These are phyloP conservation scores for Stagonosporopsis cucurbitacearum DNA, from an alignment of 2,329 filamentous ascomycete species.

Conservation along the genomic window DNA sequence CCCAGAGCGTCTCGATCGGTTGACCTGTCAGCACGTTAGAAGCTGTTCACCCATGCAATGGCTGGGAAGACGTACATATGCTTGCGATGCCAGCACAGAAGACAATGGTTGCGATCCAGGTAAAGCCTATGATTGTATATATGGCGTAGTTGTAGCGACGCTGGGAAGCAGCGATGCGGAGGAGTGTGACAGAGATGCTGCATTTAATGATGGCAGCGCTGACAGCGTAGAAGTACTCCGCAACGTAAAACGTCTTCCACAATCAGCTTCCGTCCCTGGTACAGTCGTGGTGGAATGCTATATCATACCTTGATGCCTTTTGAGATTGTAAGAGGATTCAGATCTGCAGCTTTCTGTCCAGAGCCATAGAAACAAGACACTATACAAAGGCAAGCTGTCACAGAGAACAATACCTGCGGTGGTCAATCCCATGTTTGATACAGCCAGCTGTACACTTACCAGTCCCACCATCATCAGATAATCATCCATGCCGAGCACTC, in stretches of 20 bases:
- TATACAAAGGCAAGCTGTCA: constrained; percentile 30
- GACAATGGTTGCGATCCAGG: constrained; percentile 23
- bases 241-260: constrained; percentile 25
- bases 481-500: constrained; percentile 24
- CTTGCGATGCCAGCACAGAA: constrained; percentile 30
- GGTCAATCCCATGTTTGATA: constrained; percentile 1
- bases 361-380: constrained; percentile 29
- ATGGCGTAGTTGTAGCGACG: constrained; percentile 19
- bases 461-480: constrained; percentile 27
- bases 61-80: constrained; percentile 21
- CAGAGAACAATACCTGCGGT: constrained; percentile 22
- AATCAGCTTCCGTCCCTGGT: neutral
- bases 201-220: constrained; percentile 30
- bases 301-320: constrained; percentile 24
- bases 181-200: constrained; percentile 29
- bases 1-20: constrained; percentile 31
- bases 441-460: constrained; percentile 14
- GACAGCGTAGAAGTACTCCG: constrained; percentile 31
- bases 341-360: constrained; percentile 20
- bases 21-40: constrained; percentile 15
- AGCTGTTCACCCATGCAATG: neutral
- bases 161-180: constrained; percentile 26
- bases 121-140: constrained; percentile 23
- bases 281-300: neutral
- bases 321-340: constrained; percentile 19